Conservation (phyloP, 2,329 filamentous ascomycete species). For the Xylaria sp. region DNA sequence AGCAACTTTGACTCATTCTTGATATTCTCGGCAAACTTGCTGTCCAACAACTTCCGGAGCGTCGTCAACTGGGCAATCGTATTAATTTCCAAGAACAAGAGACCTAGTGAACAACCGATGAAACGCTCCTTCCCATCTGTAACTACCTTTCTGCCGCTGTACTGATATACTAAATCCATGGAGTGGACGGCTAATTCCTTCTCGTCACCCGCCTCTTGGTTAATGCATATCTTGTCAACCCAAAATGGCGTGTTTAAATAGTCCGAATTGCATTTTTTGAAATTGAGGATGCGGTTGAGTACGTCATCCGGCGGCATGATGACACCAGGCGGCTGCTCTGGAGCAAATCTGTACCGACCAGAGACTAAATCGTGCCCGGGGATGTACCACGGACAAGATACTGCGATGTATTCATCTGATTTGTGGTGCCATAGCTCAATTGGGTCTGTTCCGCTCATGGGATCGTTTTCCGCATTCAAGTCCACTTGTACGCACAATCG, state of each 20-base stretch:
- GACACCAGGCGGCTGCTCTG: constrained; percentile 15
- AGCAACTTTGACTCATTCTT: constrained; percentile 8
- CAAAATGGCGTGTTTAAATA: not conserved
- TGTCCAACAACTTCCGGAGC: not conserved
- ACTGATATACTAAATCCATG: constrained; percentile 23
- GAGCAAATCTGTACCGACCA: constrained; percentile 20
- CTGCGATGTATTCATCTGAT: constrained; percentile 20
- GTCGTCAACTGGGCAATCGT: constrained; percentile 4
- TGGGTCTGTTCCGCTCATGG: constrained; percentile 12
- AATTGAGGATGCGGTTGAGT: constrained; percentile 22
- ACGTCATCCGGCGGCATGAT: constrained; percentile 19
- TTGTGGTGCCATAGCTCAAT: constrained; percentile 17
- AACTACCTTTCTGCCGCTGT: constrained; percentile 20
- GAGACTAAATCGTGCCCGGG: constrained; percentile 19
- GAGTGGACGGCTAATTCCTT: constrained; percentile 22
- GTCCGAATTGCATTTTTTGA: constrained; percentile 12
- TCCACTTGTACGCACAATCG: constrained; percentile 19
- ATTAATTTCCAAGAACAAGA: constrained; percentile 16
- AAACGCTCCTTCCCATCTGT: constrained; percentile 16
- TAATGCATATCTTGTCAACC: constrained; percentile 1
- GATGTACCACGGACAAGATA: constrained; percentile 25
- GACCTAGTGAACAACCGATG: constrained; percentile 20
- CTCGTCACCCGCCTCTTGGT: not conserved
- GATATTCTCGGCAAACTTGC: not conserved
- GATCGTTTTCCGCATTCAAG: constrained; percentile 12